phyloP scores from a whole-genome alignment of 2,329 filamentous ascomycete genomes.

The Colletotrichum coccodes region DNA sequence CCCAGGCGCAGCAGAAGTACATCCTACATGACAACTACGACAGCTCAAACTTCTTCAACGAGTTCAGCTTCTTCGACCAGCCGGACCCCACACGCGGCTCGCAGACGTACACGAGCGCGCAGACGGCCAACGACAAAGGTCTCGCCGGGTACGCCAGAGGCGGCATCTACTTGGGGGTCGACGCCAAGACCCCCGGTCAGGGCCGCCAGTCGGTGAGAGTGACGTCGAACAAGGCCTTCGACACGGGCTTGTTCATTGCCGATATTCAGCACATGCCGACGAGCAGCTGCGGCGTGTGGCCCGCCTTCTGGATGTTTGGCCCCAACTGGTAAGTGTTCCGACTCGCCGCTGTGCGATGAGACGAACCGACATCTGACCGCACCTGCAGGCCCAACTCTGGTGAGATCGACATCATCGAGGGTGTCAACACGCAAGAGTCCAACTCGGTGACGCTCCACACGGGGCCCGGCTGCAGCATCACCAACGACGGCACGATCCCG shows the following conservation, averaged over 20 bases:
- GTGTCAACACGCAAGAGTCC: conserved; percentile 70
- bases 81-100: conserved; percentile 80
- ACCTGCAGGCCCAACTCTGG: conserved; percentile 62
- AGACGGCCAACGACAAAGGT: conserved; percentile 65
- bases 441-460: conserved; percentile 78
- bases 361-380: background rate
- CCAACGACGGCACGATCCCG: conserved; percentile 56
- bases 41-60: conserved; percentile 64
- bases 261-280: conserved; percentile 83
- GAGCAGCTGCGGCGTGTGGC: conserved; percentile 78
- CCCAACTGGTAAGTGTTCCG: conserved; percentile 63
- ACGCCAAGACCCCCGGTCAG: conserved; percentile 65
- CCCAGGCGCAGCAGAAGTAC: conserved; percentile 47
- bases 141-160: conserved; percentile 67
- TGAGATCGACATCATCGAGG: conserved; percentile 86
- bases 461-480: conserved; percentile 65
- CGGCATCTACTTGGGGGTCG: conserved; percentile 76
- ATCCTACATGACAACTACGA: conserved; percentile 59
- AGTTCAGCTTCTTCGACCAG: conserved; percentile 65
- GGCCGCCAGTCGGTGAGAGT: conserved; percentile 80
- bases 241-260: conserved; percentile 75
- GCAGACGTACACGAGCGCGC: conserved; percentile 73
- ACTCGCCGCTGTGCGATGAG: background rate
- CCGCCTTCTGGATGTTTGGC: conserved; percentile 77
- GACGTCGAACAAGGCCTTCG: conserved; percentile 73